Base-by-base conservation (phyloP, 2,329 filamentous ascomycete genomes). In the Ophiostoma sp. region DNA sequence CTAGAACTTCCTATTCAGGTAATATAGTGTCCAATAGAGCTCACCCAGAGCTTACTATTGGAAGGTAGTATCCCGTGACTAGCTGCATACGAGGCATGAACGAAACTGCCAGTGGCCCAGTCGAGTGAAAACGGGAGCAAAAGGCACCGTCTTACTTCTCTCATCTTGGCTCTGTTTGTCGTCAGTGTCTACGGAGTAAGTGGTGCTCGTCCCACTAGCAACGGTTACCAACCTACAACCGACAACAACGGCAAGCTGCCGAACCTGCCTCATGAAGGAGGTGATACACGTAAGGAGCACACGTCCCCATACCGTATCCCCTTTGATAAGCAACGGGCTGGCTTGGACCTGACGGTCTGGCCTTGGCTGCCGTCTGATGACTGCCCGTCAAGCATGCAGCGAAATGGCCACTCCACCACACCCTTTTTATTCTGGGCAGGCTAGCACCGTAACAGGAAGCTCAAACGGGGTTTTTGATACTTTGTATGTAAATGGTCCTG, bases 1-100 rank as follows among this genome's bases (percentile, higher is more conserved):
- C 52, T 23, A 52, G 39, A 71, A 69, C 71, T 72, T 68, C 71
- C 71, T 71, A 23, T 72, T 69, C 68, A n/a, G 60, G 71, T 36
- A 67, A 66, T 31, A 67, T n/a, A 17, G 41, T n/a, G 35, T 65
- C 35, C 52, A 57, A 57, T 65, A 27, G 13, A 44, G n/a, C n/a
- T 36, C 6, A 54, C 20, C 15, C 17, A 15, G 52, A 57, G 23
- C n/a, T 57, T 17, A 57, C 23, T 4, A 27, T 57, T 23, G 4
- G 27, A 10, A 48, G n/a, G 7, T 20, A 7, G 13, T 57, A 27
- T 57, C 52, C 27, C 52, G 52, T 57, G 52, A 27, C 23, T 15
- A 57, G 23, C n/a, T 57, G 52, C 52, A 27, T 1, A 23, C 23
- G 10, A 23, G 8, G 5, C 27, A n/a, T n/a, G n/a, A n/a, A n/a